Evolutionary conservation across 768 basidiomycete genomes (phyloP).

Genomic region (Termitomyces sp.): DNA sequence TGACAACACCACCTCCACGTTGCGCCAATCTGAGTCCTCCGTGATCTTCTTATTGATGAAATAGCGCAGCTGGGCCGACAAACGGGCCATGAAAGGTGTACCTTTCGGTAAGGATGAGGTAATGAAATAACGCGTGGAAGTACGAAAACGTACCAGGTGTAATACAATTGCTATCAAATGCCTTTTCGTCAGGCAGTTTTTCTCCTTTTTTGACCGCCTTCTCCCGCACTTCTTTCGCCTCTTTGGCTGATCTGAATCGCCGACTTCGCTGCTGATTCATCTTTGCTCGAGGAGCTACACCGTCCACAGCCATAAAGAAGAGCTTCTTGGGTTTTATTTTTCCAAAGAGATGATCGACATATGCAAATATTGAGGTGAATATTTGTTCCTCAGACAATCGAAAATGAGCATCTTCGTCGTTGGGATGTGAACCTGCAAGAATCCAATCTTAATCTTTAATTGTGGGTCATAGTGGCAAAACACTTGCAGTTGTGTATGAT

Average conservation of each 20-base stretch:
- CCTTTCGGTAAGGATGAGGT: slow-evolving; percentile 37
- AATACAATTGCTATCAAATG: slow-evolving; percentile 98
- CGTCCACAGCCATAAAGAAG: slow-evolving; percentile 99
- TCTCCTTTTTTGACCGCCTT: slow-evolving; percentile 88
- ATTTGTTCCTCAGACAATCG: slow-evolving; percentile 95
- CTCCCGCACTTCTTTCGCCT: slow-evolving; percentile 80
- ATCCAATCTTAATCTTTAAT: not conserved
- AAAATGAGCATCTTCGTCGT: slow-evolving; percentile 94
- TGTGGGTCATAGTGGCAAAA: not conserved
- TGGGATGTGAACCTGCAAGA: slow-evolving; percentile 79
- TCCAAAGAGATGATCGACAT: slow-evolving; percentile 93
- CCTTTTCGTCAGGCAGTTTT: slow-evolving; percentile 86
- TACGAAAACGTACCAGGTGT: slow-evolving; percentile 69
- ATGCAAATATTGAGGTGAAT: slow-evolving; percentile 93
- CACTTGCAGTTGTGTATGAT: slow-evolving; percentile 79
- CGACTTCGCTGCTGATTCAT: slow-evolving; percentile 98
- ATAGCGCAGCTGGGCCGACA: slow-evolving; percentile 91
- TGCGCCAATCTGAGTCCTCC: slow-evolving; percentile 94
- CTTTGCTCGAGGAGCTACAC: slow-evolving; percentile 95
- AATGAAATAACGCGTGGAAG: not conserved
- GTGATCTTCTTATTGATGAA: slow-evolving; percentile 98
- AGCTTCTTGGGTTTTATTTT: slow-evolving; percentile 98
- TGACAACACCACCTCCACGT: slow-evolving; percentile 87
- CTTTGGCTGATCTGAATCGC: slow-evolving; percentile 91
- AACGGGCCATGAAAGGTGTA: slow-evolving; percentile 89